Conservation (phyloP, 352 stramenopile genomes). For the Globisporangium abappressorium region DNA sequence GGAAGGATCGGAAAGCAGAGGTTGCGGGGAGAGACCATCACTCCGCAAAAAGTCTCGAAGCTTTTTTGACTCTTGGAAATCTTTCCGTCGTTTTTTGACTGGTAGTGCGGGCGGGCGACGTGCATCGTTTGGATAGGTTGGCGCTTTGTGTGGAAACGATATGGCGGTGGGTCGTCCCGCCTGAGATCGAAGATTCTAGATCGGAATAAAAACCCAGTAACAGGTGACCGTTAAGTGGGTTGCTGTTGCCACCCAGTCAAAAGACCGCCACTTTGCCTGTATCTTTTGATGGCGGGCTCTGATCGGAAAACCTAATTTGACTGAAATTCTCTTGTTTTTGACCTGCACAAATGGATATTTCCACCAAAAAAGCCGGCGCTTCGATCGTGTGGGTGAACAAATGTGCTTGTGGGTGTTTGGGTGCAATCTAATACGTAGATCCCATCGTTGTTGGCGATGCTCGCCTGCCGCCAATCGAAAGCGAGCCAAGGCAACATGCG, state of each 20-base stretch:
- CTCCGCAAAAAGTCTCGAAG: conserved; percentile 22
- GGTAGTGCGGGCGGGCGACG: conserved; percentile 24
- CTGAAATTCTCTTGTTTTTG: background rate
- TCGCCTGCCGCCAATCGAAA: background rate
- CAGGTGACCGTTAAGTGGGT: background rate
- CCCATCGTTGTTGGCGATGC: too few species aligned
- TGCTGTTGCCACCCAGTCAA: background rate
- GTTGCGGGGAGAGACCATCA: conserved; percentile 22
- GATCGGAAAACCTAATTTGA: conserved; percentile 2
- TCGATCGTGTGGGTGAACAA: background rate
- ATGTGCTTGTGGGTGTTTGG: background rate
- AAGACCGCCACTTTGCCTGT: background rate
- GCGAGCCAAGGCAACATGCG: background rate
- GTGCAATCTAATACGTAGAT: too few species aligned
- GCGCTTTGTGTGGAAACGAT: background rate
- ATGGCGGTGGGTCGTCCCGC: conserved; percentile 20
- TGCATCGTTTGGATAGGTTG: background rate
- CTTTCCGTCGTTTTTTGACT: conserved; percentile 24
- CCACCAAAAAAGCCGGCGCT: background rate
- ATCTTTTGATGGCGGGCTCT: background rate
- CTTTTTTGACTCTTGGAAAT: conserved; percentile 24
- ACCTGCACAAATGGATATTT: background rate
- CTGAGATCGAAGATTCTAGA: conserved; percentile 70
- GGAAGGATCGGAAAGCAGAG: conserved; percentile 1
- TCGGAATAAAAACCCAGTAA: conserved; percentile 7